Conservation (phyloP, 2,329 filamentous ascomycete species). For the Epichloe gansuensis region DNA sequence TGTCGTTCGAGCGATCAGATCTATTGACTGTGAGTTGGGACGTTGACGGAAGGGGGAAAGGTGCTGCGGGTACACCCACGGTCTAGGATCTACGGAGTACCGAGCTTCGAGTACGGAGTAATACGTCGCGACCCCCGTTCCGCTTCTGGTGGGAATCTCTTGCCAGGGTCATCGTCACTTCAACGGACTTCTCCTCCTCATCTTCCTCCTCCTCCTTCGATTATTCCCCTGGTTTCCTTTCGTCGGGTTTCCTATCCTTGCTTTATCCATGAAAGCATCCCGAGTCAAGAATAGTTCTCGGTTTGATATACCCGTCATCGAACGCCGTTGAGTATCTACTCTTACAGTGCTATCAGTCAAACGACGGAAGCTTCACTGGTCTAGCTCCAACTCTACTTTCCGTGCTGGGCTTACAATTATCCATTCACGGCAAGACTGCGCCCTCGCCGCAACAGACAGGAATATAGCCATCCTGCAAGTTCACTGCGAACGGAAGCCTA, state of each 20-base stretch:
- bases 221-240: neutral
- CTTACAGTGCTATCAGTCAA: neutral
- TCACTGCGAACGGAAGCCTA: neutral
- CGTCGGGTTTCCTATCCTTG: neutral
- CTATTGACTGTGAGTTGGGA: neutral
- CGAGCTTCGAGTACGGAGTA: neutral
- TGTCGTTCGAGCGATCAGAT: neutral
- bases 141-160: constrained; percentile 6
- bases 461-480: neutral
- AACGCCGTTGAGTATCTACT: neutral
- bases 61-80: neutral
- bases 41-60: neutral
- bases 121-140: neutral
- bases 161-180: constrained; percentile 4
- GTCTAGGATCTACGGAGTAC: neutral
- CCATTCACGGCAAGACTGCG: neutral
- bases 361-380: neutral
- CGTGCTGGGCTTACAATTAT: neutral
- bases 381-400: neutral
- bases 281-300: neutral
- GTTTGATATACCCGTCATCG: neutral
- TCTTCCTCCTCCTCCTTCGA: neutral
- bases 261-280: neutral
- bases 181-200: neutral
- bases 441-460: neutral